Evolutionary conservation across 2,329 filamentous ascomycete species (phyloP).

Genomic region (Alternaria novae-zelandiae): DNA sequence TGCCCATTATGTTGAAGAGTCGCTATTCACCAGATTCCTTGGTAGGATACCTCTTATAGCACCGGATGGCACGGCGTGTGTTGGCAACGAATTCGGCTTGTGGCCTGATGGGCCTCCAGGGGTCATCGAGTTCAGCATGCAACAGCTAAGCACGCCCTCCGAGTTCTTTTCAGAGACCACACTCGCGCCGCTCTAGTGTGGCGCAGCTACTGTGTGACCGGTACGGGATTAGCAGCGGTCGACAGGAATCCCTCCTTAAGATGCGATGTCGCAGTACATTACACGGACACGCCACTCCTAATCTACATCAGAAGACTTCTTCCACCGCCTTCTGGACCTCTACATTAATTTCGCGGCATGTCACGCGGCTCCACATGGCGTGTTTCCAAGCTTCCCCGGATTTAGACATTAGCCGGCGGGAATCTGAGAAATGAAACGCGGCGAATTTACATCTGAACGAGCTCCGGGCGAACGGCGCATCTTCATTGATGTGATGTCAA

Average conservation of each 20-base stretch:
- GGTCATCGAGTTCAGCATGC: not conserved
- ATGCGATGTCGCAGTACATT: not conserved
- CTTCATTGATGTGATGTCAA: not conserved
- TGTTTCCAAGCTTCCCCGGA: conserved; percentile 11
- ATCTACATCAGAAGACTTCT: not conserved
- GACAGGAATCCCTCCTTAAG: not conserved
- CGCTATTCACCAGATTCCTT: not conserved
- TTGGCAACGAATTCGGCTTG: not conserved
- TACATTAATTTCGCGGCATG: not conserved
- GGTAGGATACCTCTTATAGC: not conserved
- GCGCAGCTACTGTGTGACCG: not conserved
- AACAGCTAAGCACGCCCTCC: not conserved
- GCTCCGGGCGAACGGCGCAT: conserved; percentile 24
- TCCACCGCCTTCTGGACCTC: not conserved
- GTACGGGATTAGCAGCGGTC: not conserved
- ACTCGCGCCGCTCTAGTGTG: not conserved
- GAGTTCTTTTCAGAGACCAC: not conserved
- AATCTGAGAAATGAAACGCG: conserved; percentile 5
- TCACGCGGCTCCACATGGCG: conserved; percentile 9
- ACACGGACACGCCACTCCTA: not conserved
- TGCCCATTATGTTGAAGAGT: not conserved
- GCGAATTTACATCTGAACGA: conserved; percentile 3
- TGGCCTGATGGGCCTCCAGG: not conserved
- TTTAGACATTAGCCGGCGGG: conserved; percentile 33
- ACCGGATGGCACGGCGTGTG: not conserved